Evolutionary conservation across 768 basidiomycete genomes (phyloP).

Genomic region (Tulasnella sp.): DNA sequence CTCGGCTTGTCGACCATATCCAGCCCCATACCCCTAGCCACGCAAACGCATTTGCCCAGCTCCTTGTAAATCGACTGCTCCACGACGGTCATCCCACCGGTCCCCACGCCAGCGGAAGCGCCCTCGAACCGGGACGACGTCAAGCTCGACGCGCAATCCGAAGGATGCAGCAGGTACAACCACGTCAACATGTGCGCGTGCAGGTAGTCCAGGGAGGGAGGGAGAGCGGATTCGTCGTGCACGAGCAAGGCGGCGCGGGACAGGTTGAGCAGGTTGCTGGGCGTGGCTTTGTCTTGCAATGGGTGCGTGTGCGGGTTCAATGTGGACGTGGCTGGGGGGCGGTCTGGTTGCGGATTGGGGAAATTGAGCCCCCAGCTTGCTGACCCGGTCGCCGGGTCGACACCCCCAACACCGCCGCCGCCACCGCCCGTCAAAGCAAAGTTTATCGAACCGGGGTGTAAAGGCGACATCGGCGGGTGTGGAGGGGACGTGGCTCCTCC

Average conservation of each 20-base stretch:
- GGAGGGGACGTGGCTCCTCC: background rate
- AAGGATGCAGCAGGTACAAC: conserved; percentile 20
- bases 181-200: conserved; percentile 21
- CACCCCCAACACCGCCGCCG: no score
- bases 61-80: conserved; percentile 30
- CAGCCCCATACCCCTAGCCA: conserved; percentile 62
- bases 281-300: background rate
- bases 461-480: background rate
- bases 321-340: background rate
- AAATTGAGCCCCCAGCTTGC: background rate
- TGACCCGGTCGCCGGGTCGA: no score
- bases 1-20: conserved; percentile 53
- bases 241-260: background rate
- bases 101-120: conserved; percentile 30
- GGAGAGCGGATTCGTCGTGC: background rate
- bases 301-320: background rate
- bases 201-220: conserved; percentile 16
- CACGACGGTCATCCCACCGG: conserved; percentile 8
- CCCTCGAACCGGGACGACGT: conserved; percentile 31
- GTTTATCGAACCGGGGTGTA: background rate
- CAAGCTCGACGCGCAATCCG: conserved; percentile 26
- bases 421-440: background rate
- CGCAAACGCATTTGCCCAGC: conserved; percentile 64
- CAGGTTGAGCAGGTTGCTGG: background rate
- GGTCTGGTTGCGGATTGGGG: background rate